Conservation (phyloP, 225 moss, liverwort and hornwort species). For the Marchantia polymorpha region DNA sequence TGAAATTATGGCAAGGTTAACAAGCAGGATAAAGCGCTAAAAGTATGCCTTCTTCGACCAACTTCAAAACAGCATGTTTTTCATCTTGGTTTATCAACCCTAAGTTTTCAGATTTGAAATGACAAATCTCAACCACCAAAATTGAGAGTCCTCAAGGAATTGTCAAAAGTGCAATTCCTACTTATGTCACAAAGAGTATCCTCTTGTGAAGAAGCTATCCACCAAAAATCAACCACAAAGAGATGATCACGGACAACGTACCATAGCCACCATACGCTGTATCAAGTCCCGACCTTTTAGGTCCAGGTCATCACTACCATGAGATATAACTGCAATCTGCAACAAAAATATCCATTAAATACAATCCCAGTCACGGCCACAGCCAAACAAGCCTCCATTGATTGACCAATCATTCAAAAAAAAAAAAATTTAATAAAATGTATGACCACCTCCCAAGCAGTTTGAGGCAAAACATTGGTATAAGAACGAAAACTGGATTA, state of each 20-base stretch:
- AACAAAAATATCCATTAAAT: background rate
- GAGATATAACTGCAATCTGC: slow-evolving; percentile 40
- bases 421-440: background rate
- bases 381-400: background rate
- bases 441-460: background rate
- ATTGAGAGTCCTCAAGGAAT: no score
- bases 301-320: slow-evolving; percentile 45
- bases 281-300: slow-evolving; percentile 38
- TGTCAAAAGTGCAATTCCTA: no score
- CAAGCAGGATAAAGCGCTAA: background rate
- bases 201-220: background rate
- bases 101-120: no score
- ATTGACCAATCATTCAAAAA: no score
- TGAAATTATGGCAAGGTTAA: background rate
- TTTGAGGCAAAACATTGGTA: background rate
- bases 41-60: no score
- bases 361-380: background rate
- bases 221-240: background rate
- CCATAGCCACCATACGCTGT: slow-evolving; percentile 33
- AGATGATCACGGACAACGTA: slow-evolving; percentile 19
- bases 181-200: no score
- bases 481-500: background rate
- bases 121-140: no score
- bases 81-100: no score
- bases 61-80: no score